These are phyloP conservation scores for Cladochytrium replicatum DNA, from an alignment of 192 early-diverging fungal genomes.

Conservation along the genomic window DNA sequence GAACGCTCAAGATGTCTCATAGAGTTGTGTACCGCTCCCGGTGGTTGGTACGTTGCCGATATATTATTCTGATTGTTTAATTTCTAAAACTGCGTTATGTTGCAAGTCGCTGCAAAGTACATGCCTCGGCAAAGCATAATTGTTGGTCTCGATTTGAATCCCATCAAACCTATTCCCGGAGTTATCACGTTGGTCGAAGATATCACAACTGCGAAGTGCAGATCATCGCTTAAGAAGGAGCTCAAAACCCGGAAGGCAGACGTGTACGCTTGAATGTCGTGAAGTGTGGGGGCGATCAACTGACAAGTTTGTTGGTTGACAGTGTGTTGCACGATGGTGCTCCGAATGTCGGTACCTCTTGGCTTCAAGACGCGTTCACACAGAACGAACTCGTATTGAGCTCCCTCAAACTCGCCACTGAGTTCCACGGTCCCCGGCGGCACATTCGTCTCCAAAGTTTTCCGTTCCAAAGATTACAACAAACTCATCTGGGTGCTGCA, in stretches of 20 bases:
- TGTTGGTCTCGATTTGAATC: conserved; percentile 84
- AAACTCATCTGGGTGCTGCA: conserved; percentile 98
- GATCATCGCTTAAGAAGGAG: conserved; percentile 70
- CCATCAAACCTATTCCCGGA: conserved; percentile 93
- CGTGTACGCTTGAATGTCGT: conserved; percentile 51
- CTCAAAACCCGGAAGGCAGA: conserved; percentile 98
- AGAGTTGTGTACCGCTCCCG: conserved; percentile 97
- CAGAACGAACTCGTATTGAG: conserved; percentile 89
- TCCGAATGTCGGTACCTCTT: conserved; percentile 93
- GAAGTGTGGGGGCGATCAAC: too few relatives aligned
- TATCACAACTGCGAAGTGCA: conserved; percentile 91
- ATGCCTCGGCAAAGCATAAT: conserved; percentile 93
- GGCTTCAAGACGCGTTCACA: conserved; percentile 93
- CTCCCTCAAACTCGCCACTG: conserved; percentile 85
- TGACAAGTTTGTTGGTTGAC: not conserved
- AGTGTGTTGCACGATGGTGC: conserved; percentile 97
- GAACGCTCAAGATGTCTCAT: conserved; percentile 78
- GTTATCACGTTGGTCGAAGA: conserved; percentile 94
- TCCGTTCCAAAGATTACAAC: conserved; percentile 99
- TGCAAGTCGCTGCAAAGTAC: conserved; percentile 94
- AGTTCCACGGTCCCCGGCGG: conserved; percentile 87
- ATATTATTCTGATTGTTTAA: conserved; percentile 3
- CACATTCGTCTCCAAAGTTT: conserved; percentile 96
- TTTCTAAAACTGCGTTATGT: too few relatives aligned
- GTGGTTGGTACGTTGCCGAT: conserved; percentile 83